Evolutionary conservation across 495 filamentous ascomycete species (phyloP), one percentile per base, ranked within the genome.

Genomic region (Aspergillus egyptiacus): DNA sequence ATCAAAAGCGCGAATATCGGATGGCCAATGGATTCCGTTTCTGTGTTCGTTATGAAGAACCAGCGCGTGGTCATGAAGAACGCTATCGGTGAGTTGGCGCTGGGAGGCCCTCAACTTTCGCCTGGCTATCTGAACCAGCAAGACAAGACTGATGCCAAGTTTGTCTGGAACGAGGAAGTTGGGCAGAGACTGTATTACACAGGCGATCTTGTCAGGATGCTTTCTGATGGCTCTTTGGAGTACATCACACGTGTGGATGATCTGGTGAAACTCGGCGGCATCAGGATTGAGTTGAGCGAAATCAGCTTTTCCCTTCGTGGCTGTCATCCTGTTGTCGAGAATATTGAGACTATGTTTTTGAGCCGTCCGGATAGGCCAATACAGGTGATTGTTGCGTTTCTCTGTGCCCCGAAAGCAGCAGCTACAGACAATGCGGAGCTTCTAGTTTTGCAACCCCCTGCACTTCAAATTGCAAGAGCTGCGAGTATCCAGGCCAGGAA

Each of bases 191-290:
- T 79, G 6, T 81, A 78, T 49, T 69, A 72, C 27, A 81, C 76
- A 10, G 77, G 76, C 10, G 77, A 81, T 54, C 50, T 76, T 15
- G 76, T 71, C 19, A 65, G 68, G 13, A 66, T 71, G 53, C 43
- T 72, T 25, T 49, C 55, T 5, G 64, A 73, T 48, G 74, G 70
- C 2, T 68, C 65, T 6, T 57, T 80, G 10, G 62, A 70, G 32
- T 69, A 78, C 41, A 50, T 70, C 19, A 63, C 61, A 39, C 67
- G 67, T 42, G 58, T 54, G 1, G 67, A 70, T 55, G 67, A 70
- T 27, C 41, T 66, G 27, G 58, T 70, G 48, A 70, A 70, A 47
- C 51, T 70, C 14, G 61, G 63, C 24, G 67, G 67, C 15, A 66
- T 70, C 30, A 55, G 67, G 17, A 53, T 70, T 25, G 67, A 70